Conservation (phyloP, 2,329 filamentous ascomycete genomes). For the Ophiostoma tasmaniense region DNA sequence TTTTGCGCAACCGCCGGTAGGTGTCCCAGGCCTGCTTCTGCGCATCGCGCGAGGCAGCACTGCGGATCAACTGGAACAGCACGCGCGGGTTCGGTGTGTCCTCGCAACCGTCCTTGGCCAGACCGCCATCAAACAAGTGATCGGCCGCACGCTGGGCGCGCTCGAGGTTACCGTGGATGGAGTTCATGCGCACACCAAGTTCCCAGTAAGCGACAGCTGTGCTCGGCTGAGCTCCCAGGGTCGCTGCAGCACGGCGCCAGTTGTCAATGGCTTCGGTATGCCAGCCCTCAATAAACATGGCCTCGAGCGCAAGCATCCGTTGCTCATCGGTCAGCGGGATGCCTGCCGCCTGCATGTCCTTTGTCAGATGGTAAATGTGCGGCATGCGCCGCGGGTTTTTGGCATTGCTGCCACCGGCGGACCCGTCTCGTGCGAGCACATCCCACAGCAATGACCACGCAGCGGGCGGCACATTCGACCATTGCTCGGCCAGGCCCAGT, state of each 20-base stretch:
- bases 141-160: constrained; percentile 50
- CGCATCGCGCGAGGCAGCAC: constrained; percentile 26
- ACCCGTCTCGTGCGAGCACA: constrained; percentile 43
- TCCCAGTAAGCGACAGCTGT: constrained; percentile 51
- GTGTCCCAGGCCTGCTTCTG: constrained; percentile 54
- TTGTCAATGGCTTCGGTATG: constrained; percentile 51
- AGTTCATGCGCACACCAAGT: constrained; percentile 58
- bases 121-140: constrained; percentile 29
- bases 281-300: constrained; percentile 55
- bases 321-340: constrained; percentile 47
- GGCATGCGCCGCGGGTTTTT: constrained; percentile 46
- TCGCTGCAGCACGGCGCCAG: constrained; percentile 51
- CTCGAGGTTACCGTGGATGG: constrained; percentile 47
- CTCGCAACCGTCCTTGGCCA: constrained; percentile 23
- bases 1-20: constrained; percentile 56
- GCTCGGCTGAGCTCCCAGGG: constrained; percentile 41
- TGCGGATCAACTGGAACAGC: constrained; percentile 18
- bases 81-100: constrained; percentile 15
- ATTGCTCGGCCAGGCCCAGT: constrained; percentile 35
- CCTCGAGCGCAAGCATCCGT: constrained; percentile 59
- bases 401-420: neutral
- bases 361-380: constrained; percentile 52
- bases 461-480: constrained; percentile 48
- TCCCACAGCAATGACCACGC: constrained; percentile 62
- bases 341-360: constrained; percentile 56